Percentiles rank a stretch among this genome's conserved stretches.
Evolutionary conservation across 2,329 filamentous ascomycete genomes (phyloP).

Genomic region (Rutstroemia sp.): DNA sequence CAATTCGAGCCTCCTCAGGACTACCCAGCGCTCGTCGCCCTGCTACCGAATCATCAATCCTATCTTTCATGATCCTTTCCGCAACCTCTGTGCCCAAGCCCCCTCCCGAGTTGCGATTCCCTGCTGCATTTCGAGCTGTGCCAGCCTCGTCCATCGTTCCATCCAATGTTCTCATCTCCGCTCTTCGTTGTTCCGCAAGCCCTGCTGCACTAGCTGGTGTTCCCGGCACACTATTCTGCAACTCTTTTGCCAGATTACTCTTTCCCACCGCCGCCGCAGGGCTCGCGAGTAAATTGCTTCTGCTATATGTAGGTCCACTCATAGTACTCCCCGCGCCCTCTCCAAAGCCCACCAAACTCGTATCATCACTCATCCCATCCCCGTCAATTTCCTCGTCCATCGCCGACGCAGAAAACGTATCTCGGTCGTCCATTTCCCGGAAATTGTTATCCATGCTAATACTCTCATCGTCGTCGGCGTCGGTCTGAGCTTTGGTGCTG

Average conservation of each 20-base stretch:
- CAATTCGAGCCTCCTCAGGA: slow-evolving; percentile 40
- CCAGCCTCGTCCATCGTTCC: slow-evolving; percentile 58
- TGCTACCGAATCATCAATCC: slow-evolving; percentile 38
- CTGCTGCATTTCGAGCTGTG: slow-evolving; percentile 38
- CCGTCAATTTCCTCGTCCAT: slow-evolving; percentile 38
- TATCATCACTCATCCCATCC: slow-evolving; percentile 74
- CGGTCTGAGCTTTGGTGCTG: slow-evolving; percentile 44
- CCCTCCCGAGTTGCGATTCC: slow-evolving; percentile 1
- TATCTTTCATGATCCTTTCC: slow-evolving; percentile 56
- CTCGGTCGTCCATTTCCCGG: slow-evolving; percentile 43
- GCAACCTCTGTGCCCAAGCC: slow-evolving; percentile 42
- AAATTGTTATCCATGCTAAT: slow-evolving; percentile 36
- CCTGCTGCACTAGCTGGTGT: slow-evolving; percentile 19
- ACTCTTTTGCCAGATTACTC: slow-evolving; percentile 18
- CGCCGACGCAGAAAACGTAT: slow-evolving; percentile 32
- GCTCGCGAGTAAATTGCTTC: slow-evolving; percentile 33
- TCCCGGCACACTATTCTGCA: slow-evolving; percentile 15
- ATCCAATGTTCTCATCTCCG: slow-evolving; percentile 59
- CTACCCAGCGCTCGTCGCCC: slow-evolving; percentile 34
- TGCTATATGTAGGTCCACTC: slow-evolving; percentile 66
- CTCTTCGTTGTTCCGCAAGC: slow-evolving; percentile 40
- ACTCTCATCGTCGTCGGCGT: slow-evolving; percentile 43
- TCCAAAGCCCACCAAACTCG: slow-evolving; percentile 83
- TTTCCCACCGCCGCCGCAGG: slow-evolving; percentile 27
- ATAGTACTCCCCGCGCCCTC: slow-evolving; percentile 84